Evolutionary conservation across 768 basidiomycete species (phyloP).

Genomic region (Suillus subluteus): DNA sequence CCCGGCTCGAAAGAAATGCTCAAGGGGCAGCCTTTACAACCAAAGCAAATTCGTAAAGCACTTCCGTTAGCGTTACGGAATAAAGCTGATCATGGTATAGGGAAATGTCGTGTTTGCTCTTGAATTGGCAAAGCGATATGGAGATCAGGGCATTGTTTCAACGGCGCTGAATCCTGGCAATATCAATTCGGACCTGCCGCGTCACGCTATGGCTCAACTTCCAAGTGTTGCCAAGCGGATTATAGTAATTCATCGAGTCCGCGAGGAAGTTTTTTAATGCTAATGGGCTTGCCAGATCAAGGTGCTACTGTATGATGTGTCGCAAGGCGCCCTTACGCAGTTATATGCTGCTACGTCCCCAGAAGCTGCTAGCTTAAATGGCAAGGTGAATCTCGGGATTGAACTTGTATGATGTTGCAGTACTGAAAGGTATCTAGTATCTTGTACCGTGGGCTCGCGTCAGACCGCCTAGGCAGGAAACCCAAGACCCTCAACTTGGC

Average conservation of each 20-base stretch:
- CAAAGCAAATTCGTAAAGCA: constrained; percentile 51
- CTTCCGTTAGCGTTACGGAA: constrained; percentile 11
- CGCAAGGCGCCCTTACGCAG: constrained; percentile 45
- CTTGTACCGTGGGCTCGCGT: constrained; percentile 50
- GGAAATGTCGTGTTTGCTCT: constrained; percentile 47
- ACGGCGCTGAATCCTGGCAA: constrained; percentile 50
- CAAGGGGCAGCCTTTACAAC: constrained; percentile 27
- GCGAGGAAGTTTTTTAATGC: background rate
- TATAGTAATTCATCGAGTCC: constrained; percentile 18
- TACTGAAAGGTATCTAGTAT: constrained; percentile 33
- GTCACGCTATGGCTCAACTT: constrained; percentile 20
- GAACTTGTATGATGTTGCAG: constrained; percentile 5
- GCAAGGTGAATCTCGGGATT: constrained; percentile 38
- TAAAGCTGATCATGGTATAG: constrained; percentile 26
- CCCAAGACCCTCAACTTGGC: constrained; percentile 38
- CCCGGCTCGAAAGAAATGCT: constrained; percentile 29
- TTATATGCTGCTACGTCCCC: constrained; percentile 48
- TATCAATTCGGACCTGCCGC: constrained; percentile 36
- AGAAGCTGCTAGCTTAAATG: constrained; percentile 41
- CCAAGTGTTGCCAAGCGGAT: constrained; percentile 11
- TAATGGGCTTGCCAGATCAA: constrained; percentile 19
- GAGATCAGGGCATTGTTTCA: constrained; percentile 49
- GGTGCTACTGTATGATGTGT: constrained; percentile 31
- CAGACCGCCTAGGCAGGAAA: constrained; percentile 26
- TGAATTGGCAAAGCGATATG: constrained; percentile 52